Conservation (phyloP, 176 grass and related monocot species). For the Metroxylon sagu region DNA sequence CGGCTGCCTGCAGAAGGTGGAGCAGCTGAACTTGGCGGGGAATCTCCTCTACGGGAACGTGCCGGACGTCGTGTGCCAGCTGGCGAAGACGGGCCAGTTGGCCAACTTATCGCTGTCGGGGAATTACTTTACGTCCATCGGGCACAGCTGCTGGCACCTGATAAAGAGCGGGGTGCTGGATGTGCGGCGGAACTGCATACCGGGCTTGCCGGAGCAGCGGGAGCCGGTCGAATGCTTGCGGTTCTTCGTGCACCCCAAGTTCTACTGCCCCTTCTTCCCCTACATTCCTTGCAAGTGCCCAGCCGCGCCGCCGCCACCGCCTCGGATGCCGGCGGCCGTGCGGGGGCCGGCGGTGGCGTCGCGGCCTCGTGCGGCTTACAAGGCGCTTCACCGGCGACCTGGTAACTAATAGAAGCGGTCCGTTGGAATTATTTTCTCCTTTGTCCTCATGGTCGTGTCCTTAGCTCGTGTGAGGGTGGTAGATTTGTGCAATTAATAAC, state of each 20-base stretch:
- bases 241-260: neutral
- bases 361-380: no score
- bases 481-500: no score
- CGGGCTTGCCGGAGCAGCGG: neutral
- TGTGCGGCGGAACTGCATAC: conserved; percentile 18
- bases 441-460: no score
- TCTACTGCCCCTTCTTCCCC: no score
- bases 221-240: neutral
- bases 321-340: no score
- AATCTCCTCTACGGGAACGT: conserved; percentile 74
- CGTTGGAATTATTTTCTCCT: no score
- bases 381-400: no score
- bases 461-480: no score
- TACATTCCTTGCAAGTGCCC: no score
- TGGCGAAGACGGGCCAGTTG: conserved; percentile 39
- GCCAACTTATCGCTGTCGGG: conserved; percentile 7
- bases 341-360: no score
- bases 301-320: no score
- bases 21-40: conserved; percentile 71
- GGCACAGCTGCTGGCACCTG: conserved; percentile 1
- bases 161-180: conserved; percentile 5
- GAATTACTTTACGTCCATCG: conserved; percentile 18
- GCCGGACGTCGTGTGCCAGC: conserved; percentile 62
- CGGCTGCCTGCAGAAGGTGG: conserved; percentile 58
- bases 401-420: no score